Evolutionary conservation across 2,329 filamentous ascomycete species (phyloP), one percentile per base, ranked within the genome.

Genomic region (Fusarium continuum): DNA sequence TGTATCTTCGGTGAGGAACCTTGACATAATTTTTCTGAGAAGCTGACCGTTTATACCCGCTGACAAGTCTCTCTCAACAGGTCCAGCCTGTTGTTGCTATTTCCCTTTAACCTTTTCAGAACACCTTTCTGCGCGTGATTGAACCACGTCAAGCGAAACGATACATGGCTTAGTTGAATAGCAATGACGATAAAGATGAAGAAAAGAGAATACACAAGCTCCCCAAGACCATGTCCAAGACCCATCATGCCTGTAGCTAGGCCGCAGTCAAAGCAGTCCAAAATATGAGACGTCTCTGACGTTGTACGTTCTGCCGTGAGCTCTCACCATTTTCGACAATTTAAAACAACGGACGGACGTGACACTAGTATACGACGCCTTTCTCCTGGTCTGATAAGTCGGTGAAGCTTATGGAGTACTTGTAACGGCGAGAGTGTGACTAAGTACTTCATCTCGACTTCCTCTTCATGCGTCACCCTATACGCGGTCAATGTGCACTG

Each of bases 361-460:
- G 61, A 22, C n/a, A 74, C 73, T 68, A 75, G 29, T 58, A 75
- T 2, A 55, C 75, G 26, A 74, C 71, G 8, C 72, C 70, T 4
- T 67, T 71, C 19, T 55, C 73, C 9, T 49, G 51, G 13, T 55
- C 65, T 2, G 74, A 74, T 14, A 71, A 69, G 38, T 60, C 73
- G 9, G 48, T 56, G 23, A 65, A 69, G 13, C 57, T 75, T 8
- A 70, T 69, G 3, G 56, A 61, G 47, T 63, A 65, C 22, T 41
- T 75, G 9, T 63, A 59, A 6, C 39, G 34, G 8, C 65, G 64
- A 3, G 28, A 48, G 6, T 63, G 64, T 26, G n/a, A n/a, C n/a
- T 64, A 62, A 4, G 65, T 67, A 6, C 66, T 36, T n/a, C 68
- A 76, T 11, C 49, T 76, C 25, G 74, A 76, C 50, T 38, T 45